Base-by-base conservation (phyloP, 2,329 filamentous ascomycete genomes). In the Aureobasidium sp. region DNA sequence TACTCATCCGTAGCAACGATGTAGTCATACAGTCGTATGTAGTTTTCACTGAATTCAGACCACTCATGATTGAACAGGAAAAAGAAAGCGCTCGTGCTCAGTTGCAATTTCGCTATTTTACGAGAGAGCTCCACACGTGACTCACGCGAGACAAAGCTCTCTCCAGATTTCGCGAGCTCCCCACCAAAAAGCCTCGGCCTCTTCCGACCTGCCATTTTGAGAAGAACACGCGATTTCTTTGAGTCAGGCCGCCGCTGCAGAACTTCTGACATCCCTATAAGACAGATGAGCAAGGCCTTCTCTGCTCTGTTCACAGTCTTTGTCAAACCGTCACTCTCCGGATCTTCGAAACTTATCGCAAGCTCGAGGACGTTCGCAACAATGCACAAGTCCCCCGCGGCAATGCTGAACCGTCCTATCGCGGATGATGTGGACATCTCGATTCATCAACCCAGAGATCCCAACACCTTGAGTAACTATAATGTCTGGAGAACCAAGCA, bases 401-500 rank as follows among this genome's bases (percentile, higher is more conserved):
- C 65, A 11, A 64, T 64, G 35, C 49, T 64, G 24, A 45, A 49
- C 5, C 57, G 47, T 19, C 65, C 65, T 24, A 40, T 64, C 37
- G 31, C 60, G 19, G 60, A 49, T 12, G 29, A 60, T 45, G 50
- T 64, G 11, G 62, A 65, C 31, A 64, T 65, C n/a, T 67, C 65
- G 45, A 71, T 73, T 15, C 70, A 72, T 52, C 63, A 69, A 40
- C 70, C 67, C 9, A 65, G 72, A 65, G 93, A 97, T 76, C 91
- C 91, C 59, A 95, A 91, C 74, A 97, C 94, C 29, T 78, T 94
- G 63, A 89, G 90, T 72, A 97, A 97, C 79, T 97, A 97, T 76
- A 86, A 90, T 74, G 86, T 88, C 61, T 97, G 91, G 86, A 81
- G 84, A 64, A 96, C 90, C 19, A 86, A 82, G 72, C 91, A 97